A percentile compares a stretch with the other conserved stretches of the same genome.
Conservation (phyloP, 306 rosid species). For the Cucumis sativus region Cucumber_9930_V3 NC_026656.2:21970001-21970500, state of each 20-base stretch:
- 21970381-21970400: constrained; percentile 68
- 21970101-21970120: neutral
- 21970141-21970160: neutral
- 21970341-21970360: neutral
- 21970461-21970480: constrained; percentile 4
- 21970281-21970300: neutral
- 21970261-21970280: neutral
- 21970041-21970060: neutral
- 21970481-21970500: constrained; percentile 14
- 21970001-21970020: no score
- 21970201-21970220: neutral
- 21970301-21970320: neutral
- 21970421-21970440: constrained; percentile 94
- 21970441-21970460: constrained; percentile 42
- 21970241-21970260: neutral
- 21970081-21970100: neutral
- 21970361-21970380: constrained; percentile 47
- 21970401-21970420: constrained; percentile 73
- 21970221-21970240: neutral
- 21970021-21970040: neutral
- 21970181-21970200: neutral
- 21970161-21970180: neutral
- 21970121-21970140: neutral
- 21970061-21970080: neutral
- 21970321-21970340: neutral